Conservation (phyloP, 805 yeast genomes). For the Monosporozyma servazzii region DNA sequence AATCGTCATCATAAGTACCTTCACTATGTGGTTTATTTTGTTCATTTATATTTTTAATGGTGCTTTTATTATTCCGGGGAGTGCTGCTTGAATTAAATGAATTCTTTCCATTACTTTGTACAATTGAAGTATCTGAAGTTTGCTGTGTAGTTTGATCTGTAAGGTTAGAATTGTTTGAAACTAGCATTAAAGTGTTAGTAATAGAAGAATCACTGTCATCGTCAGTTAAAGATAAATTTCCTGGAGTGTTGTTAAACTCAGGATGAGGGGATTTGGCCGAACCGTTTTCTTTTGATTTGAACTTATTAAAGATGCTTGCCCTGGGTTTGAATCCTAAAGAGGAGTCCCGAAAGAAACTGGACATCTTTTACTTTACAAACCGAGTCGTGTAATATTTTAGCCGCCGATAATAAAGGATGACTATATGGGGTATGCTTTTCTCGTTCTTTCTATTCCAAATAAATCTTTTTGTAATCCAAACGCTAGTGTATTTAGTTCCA, state of each 20-base stretch:
- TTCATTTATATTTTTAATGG: background rate
- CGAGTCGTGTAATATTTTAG: slow-evolving; percentile 6
- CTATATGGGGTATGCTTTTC: no score
- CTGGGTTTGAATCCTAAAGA: slow-evolving; percentile 27
- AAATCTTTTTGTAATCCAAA: no score
- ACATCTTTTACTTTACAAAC: slow-evolving; percentile 13
- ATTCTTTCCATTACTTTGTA: background rate
- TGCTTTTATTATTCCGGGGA: background rate
- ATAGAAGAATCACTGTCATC: slow-evolving; percentile 16
- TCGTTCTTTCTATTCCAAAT: no score
- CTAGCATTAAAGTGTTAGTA: slow-evolving; percentile 12
- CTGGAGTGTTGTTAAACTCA: background rate
- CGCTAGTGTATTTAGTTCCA: background rate
- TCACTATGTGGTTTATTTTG: background rate
- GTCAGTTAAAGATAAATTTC: slow-evolving; percentile 3
- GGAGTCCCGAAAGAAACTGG: slow-evolving; percentile 28
- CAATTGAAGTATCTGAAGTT: background rate
- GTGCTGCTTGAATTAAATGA: background rate
- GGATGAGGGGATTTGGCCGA: background rate
- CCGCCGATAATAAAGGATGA: slow-evolving; percentile 9
- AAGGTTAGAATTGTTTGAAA: background rate
- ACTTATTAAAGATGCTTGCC: slow-evolving; percentile 25
- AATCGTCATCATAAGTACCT: slow-evolving; percentile 24
- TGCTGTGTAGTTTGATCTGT: background rate
- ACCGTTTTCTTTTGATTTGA: slow-evolving; percentile 15